These are phyloP conservation scores for Cadophora malorum DNA, from an alignment of 2,329 filamentous ascomycete species.

Conservation along the genomic window DNA sequence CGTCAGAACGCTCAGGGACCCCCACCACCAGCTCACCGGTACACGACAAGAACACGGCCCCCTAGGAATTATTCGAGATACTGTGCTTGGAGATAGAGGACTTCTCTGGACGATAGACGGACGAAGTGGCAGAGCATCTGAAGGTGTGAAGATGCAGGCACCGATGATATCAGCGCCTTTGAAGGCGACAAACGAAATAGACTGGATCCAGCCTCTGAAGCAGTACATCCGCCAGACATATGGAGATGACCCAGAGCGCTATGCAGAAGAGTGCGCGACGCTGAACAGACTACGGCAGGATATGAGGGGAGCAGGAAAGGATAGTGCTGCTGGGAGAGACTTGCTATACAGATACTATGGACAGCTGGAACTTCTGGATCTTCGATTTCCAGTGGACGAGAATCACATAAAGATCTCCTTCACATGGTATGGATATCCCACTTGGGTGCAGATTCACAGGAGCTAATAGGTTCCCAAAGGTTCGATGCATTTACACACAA, in stretches of 20 bases:
- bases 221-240: slow-evolving; percentile 92
- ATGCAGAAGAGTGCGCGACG: slow-evolving; percentile 92
- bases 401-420: slow-evolving; percentile 99
- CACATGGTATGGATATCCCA: slow-evolving; percentile 73
- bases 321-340: slow-evolving; percentile 92
- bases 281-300: slow-evolving; percentile 96
- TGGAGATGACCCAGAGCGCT: slow-evolving; percentile 95
- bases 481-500: slow-evolving; percentile 99
- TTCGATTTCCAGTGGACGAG: slow-evolving; percentile 96
- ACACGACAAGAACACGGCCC: slow-evolving; percentile 2
- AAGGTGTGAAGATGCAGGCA: slow-evolving; percentile 68
- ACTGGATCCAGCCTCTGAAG: slow-evolving; percentile 94
- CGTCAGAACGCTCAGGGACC: slow-evolving; percentile 23
- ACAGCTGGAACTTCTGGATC: slow-evolving; percentile 90
- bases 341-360: slow-evolving; percentile 97
- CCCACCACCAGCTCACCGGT: slow-evolving; percentile 23
- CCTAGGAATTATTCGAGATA: slow-evolving; percentile 6
- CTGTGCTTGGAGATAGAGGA: slow-evolving; percentile 40
- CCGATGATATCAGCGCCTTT: slow-evolving; percentile 96
- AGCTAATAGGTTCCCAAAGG: slow-evolving; percentile 56
- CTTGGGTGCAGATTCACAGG: not conserved
- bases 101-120: slow-evolving; percentile 30
- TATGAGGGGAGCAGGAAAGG: slow-evolving; percentile 96
- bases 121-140: slow-evolving; percentile 43
- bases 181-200: slow-evolving; percentile 95